Evolutionary conservation across 495 filamentous ascomycete genomes (phyloP).

Genomic region (Chaetomidium leptoderma): DNA sequence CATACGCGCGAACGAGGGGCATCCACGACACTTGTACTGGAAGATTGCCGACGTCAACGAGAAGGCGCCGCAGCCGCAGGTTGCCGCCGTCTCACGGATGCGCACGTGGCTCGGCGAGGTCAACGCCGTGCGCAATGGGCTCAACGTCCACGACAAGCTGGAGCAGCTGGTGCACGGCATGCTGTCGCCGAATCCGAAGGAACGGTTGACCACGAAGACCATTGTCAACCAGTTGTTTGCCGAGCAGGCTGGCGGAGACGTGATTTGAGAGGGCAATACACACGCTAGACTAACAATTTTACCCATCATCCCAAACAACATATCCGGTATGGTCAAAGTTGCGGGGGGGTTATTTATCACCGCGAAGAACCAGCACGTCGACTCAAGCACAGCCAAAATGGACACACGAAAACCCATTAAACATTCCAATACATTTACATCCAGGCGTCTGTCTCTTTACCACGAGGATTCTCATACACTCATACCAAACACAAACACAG

Average conservation of each 20-base stretch:
- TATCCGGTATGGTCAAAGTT: neutral
- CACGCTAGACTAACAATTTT: neutral
- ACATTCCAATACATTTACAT: no score
- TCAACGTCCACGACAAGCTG: constrained; percentile 38
- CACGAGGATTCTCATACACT: constrained; percentile 21
- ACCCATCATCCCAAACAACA: no score
- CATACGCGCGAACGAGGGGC: constrained; percentile 36
- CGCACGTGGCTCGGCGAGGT: constrained; percentile 45
- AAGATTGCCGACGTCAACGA: constrained; percentile 39
- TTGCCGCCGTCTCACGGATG: constrained; percentile 42
- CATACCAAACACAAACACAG: constrained; percentile 44
- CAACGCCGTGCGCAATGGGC: constrained; percentile 32
- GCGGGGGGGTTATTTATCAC: no score
- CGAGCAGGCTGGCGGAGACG: constrained; percentile 23
- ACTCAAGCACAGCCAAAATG: no score
- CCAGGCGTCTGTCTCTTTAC: neutral
- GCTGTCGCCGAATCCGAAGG: constrained; percentile 41
- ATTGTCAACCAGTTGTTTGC: constrained; percentile 37
- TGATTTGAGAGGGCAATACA: constrained; percentile 12
- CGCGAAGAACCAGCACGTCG: no score
- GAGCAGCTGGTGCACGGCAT: constrained; percentile 44
- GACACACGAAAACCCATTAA: no score
- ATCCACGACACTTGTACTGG: constrained; percentile 46
- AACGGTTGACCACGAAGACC: constrained; percentile 41
- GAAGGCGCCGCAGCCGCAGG: constrained; percentile 31